Base-by-base conservation (phyloP, 2,329 filamentous ascomycete species). In the Cladosporium colombiae region DNA sequence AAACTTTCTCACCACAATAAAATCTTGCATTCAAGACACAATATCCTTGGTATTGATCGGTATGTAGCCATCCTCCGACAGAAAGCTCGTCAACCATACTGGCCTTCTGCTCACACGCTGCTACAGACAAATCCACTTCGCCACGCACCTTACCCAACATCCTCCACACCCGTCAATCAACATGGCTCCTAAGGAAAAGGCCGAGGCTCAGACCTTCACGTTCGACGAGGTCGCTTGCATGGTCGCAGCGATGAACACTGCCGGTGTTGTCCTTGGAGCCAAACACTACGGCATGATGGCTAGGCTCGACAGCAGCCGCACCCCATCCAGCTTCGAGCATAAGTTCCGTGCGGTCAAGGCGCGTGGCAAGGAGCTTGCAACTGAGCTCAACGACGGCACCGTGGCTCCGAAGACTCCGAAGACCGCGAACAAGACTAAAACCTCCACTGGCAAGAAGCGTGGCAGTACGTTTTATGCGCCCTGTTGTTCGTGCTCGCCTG, bases 211-310 rank as follows among this genome's bases (percentile, higher is more conserved):
- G 44, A 70, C 60, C 60, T 73, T 74, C 67, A 60, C 61, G 44
- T 70, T 71, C 65, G 69, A 72, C 50, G 68, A 67, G 29, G 62
- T 74, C 53, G 71, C 70, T 25, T 68, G 67, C 27, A 49, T 73
- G 25, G 37, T 71, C 46, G 61, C 61, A 37, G 65, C 65, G 14
- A 62, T 76, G 23, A 60, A 70, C 21, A 46, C 49, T 57, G 61
- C 62, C 25, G 70, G 71, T 60, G 56, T 64, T 35, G 66, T 55
- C 10, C 49, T 74, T 4, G 66, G 69, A 21, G 65, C 3, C 23
- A 71, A 70, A 27, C 25, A 33, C 46, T 76, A 69, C 70, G 37
- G 71, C n/a, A 62, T 76, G n/a, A 77, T 77, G 74, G 52, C 68
- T 1, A 46, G 55, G 4, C 59, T 74, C 13, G 72, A 74, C 55